Base-by-base conservation (phyloP, 768 basidiomycete species). In the Pleurotus ostreatus region DNA sequence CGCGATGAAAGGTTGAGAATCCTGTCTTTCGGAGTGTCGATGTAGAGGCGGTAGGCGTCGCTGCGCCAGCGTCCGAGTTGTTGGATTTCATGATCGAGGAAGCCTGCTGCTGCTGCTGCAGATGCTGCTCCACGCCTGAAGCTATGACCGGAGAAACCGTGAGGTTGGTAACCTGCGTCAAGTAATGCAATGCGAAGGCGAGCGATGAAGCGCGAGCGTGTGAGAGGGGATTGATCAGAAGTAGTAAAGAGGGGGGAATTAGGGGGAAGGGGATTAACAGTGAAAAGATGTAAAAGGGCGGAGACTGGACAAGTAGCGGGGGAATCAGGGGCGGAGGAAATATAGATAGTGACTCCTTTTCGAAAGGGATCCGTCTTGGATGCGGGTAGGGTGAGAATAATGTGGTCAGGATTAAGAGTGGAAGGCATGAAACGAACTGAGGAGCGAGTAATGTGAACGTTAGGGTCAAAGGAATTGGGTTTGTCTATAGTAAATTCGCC, bases 331-430 rank as follows among this genome's bases (percentile, higher is more conserved):
- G 61, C 65, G 6, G 58, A 52, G 3, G 69, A 64, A 18, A 70
- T 30, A 23, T 22, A 30, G 23, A 48, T n/a, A 23, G 48, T 23
- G 54, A 56, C 38, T 13, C 46, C 46, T 16, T 43, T 61, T 5
- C 70, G 58, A 54, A 74, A 75, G 1, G 70, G 71, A 60, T 74
- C 70, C 7, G 71, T 73, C 54, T 75, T 75, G 3, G 73, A 75
- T 2, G 62, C 59, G 9, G 71, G 70, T 2, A 74, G 61, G 11
- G 61, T 61, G 26, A 26, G 26, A 26, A 26, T 26, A 26, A 26
- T 26, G 26, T 26, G 26, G 26, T 26, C 26, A 26, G 26, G 26
- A 26, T 26, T 26, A 26, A 26, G 26, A 26, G 26, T 26, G 26
- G 26, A 26, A 26, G 26, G 26, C 26, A 26, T 26, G 26, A 26